Evolutionary conservation across 192 early-diverging fungal genomes (phyloP), one percentile per base, ranked within the genome.

Genomic region (Backusella tarrabulga): DNA sequence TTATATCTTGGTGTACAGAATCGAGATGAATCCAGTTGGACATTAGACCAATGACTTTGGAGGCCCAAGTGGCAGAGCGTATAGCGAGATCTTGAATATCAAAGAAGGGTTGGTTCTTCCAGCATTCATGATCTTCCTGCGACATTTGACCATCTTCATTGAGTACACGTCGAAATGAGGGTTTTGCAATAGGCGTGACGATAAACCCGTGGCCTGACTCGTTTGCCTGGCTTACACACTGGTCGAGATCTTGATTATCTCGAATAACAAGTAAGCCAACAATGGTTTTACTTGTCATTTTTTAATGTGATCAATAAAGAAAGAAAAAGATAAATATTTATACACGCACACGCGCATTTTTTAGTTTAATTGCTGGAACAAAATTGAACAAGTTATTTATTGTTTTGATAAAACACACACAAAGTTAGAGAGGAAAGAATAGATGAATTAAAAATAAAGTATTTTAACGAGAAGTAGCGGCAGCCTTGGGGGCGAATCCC

Each of bases 401-500:
- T 63, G 56, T 63, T 29, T 29, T 17, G 21, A 54, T 2, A 63
- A 14, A 63, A 50, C 42, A 44, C 42, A 50, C 46, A 50, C 46
- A 50, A 50, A 50, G 19, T 50, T 50, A n/a, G 46, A 63, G 56
- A 63, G 56, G 26, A 63, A 63, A 75, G 67, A 75, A 63, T 4
- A 9, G 26, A 75, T 41, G 40, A 15, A 38, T 40, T 9, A 36
- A 50, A n/a, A 44, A 44, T 9, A 40, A 40, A 9, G 2, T 2
- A 0, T 35, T 79, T 95, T 94, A 96, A 78, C 95, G 93, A 83
- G 92, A 94, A 78, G 88, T 96, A 79, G 92, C 90, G 79, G 89
- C 84, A 77, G 90, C 92, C 88, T 95, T 92, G 77, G 90, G 83
- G 60, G 91, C 90, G 79, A 90, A 90, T 77, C 95, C 95, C 91